Evolutionary conservation across 2,329 filamentous ascomycete genomes (phyloP), one percentile per base, ranked within the genome.

Genomic region (Aspergillus puulaauensis): DNA sequence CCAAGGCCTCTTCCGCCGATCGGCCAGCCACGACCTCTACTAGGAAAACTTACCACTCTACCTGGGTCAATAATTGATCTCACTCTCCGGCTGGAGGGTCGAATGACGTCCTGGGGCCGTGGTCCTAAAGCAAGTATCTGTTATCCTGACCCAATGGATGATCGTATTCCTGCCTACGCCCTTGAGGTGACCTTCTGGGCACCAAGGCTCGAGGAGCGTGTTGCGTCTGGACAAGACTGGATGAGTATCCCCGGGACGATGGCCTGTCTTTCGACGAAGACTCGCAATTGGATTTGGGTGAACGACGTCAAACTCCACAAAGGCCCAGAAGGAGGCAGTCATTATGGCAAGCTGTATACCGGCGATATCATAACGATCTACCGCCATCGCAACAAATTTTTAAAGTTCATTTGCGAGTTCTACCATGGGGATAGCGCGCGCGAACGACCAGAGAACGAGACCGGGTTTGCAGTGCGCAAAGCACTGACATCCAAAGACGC

Each of bases 301-400:
- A 97, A 97, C 67, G 86, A 84, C 27, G 81, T 84, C n/a, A 79
- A 80, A 41, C 76, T 97, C 23, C 77, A 73, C 2, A 84, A 86
- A 2, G 77, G 83, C 39, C 70, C 79, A 8, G 82, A 82, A 59
- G 80, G 84, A 57, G 79, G 78, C 14, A 75, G 77, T 21, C 76
- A 85, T 1, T 90, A 83, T 47, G 86, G 89, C 24, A 85, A 86
- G 55, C 73, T 97, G 14, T 85, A 91, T 69, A 85, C 89, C 35
- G 91, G 90, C 1, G 93, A 97, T 70, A 80, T 86, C 23, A 83
- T 97, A 48, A 84, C 86, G 2, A 83, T 96, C 6, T 96, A 87
- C 81, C 79, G 85, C 44, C 46, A 74, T 69, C 37, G 70, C 45
- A 62, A 70, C 35, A 65, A 74, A 52, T 80, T 71, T 56, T 62